Conservation (phyloP, 345 rosid species). For the Citrus cavaleriei region DNA sequence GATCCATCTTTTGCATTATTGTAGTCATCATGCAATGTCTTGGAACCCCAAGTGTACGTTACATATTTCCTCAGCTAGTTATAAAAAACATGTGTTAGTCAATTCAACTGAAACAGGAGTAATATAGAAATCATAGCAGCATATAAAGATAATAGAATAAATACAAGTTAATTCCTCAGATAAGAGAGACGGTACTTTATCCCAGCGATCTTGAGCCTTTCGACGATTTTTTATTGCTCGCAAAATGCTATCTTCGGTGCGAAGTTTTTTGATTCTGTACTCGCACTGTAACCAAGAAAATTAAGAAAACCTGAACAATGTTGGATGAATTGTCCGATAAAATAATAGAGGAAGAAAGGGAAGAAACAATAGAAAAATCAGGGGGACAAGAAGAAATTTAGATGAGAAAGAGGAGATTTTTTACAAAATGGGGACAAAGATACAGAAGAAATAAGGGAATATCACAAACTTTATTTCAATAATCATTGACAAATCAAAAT, state of each 20-base stretch:
- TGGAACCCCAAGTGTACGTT: constrained; percentile 73
- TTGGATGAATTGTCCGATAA: not conserved
- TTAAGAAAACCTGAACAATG: constrained; percentile 10
- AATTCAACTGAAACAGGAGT: constrained; percentile 6
- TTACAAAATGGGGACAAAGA: not conserved
- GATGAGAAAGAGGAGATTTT: not conserved
- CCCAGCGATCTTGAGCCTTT: constrained; percentile 87
- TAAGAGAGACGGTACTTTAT: constrained; percentile 51
- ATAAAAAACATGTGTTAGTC: constrained; percentile 6
- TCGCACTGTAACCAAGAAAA: constrained; percentile 54
- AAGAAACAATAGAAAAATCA: not conserved
- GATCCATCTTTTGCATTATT: constrained; percentile 19
- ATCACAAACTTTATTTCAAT: not conserved
- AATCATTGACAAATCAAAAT: not conserved
- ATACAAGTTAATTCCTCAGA: not conserved
- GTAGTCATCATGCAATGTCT: constrained; percentile 40
- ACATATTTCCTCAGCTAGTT: constrained; percentile 89
- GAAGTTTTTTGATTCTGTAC: constrained; percentile 74
- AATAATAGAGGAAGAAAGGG: not conserved
- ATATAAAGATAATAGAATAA: not conserved
- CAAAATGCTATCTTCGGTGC: constrained; percentile 73
- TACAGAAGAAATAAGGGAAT: not conserved
- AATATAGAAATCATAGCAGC: not conserved
- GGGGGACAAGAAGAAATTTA: not conserved
- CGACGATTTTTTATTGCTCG: constrained; percentile 58